Evolutionary conservation across 768 basidiomycete species (phyloP).

Genomic region (Collybia mongolica): DNA sequence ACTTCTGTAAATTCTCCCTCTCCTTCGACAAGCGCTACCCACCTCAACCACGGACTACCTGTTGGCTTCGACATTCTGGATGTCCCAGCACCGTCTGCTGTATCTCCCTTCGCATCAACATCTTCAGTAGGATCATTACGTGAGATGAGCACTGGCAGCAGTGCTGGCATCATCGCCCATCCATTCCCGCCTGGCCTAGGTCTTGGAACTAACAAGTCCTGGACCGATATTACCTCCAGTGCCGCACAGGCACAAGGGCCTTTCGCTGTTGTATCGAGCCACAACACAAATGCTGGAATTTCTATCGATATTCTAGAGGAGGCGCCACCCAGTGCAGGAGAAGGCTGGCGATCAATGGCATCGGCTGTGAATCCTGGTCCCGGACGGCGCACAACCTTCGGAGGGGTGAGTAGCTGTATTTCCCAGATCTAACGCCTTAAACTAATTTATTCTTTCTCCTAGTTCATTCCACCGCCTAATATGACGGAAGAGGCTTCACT

Average conservation of each 20-base stretch:
- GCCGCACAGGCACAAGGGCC: conserved; percentile 11
- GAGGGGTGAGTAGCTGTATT: conserved; percentile 45
- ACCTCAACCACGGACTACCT: conserved; percentile 10
- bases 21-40: conserved; percentile 6
- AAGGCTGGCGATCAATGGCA: conserved; percentile 60
- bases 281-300: conserved; percentile 32
- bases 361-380: conserved; percentile 25
- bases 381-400: conserved; percentile 49
- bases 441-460: conserved; percentile 11
- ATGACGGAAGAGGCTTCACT: conserved; percentile 66
- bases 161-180: conserved; percentile 22
- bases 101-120: conserved; percentile 45
- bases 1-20: conserved; percentile 4
- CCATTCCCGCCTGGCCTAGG: conserved; percentile 38
- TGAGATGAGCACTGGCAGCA: conserved; percentile 30
- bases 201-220: conserved; percentile 24
- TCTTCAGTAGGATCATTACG: conserved; percentile 34
- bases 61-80: conserved; percentile 47
- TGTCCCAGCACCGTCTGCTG: conserved; percentile 55
- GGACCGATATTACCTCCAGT: conserved; percentile 25
- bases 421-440: conserved; percentile 8
- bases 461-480: conserved; percentile 43
- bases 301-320: conserved; percentile 67
- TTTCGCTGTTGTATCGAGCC: conserved; percentile 9
- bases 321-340: conserved; percentile 60